Percentiles rank a stretch among this genome's conserved stretches.
Conservation (phyloP, 1,284 basidiomycete genomes). For the Leccinum insolens region DNA sequence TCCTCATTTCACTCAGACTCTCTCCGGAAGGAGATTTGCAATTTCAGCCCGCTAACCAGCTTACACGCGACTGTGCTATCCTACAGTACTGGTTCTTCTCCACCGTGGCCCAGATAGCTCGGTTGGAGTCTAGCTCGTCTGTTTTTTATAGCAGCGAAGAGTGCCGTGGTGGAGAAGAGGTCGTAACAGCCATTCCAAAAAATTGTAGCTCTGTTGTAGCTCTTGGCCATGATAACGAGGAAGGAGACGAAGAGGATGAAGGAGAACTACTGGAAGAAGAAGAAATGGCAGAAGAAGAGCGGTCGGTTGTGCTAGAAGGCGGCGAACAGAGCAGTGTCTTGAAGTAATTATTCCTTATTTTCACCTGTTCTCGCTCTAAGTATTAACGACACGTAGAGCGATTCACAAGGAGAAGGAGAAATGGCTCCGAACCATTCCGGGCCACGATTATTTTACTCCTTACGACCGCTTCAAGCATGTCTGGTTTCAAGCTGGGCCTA, state of each 20-base stretch:
- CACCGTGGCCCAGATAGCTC: neutral
- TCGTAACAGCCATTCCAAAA: too few relatives aligned
- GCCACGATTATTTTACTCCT: neutral
- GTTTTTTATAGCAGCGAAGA: neutral
- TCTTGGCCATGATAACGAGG: neutral
- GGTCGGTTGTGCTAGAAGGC: neutral
- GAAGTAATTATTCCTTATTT: neutral
- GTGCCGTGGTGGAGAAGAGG: neutral
- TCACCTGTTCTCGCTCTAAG: neutral
- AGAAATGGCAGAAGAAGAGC: neutral
- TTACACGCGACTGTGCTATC: slow-evolving; percentile 1
- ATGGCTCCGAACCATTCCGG: slow-evolving; percentile 2
- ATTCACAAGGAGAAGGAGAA: slow-evolving; percentile 3
- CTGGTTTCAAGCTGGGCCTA: slow-evolving; percentile 1
- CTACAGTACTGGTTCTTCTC: slow-evolving; percentile 6
- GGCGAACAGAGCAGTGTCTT: neutral
- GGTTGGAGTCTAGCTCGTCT: neutral
- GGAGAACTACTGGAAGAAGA: neutral
- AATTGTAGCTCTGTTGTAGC: too few relatives aligned
- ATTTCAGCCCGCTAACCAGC: slow-evolving; percentile 2
- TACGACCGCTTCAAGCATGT: slow-evolving; percentile 9
- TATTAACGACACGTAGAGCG: neutral
- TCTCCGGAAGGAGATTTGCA: neutral
- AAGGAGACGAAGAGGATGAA: neutral
- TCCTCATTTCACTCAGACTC: neutral